phyloP scores from a whole-genome alignment of 2,329 filamentous ascomycete genomes.

The Onygenales sp. region DNA sequence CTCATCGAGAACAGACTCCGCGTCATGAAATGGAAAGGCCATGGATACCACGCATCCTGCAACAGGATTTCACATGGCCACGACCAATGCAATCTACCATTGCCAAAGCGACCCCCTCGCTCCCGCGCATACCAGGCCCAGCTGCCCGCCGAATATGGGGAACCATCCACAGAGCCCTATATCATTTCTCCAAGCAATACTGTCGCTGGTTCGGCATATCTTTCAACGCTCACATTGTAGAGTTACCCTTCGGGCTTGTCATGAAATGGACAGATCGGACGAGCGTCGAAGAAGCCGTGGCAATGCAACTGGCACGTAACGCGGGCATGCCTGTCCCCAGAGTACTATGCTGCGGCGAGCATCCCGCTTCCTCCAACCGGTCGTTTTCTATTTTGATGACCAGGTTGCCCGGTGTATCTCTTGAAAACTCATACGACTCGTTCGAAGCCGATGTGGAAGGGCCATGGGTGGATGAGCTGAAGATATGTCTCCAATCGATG shows the following conservation, averaged over 20 bases:
- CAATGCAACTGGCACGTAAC: conserved; percentile 1
- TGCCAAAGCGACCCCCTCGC: conserved; percentile 15
- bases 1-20: neutral
- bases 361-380: neutral
- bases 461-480: conserved; percentile 2
- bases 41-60: conserved; percentile 14
- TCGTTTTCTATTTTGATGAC: conserved; percentile 1
- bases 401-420: neutral
- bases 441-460: neutral
- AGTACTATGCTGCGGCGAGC: neutral
- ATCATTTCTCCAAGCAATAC: conserved; percentile 22
- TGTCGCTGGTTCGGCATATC: conserved; percentile 16
- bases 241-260: conserved; percentile 2
- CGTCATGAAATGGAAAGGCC: conserved; percentile 5
- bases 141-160: conserved; percentile 17
- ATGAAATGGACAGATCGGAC: conserved; percentile 5
- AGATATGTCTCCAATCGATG: conserved; percentile 2
- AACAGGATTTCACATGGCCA: conserved; percentile 21
- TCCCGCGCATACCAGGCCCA: conserved; percentile 14
- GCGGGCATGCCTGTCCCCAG: neutral
- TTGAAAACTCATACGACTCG: conserved; percentile 1
- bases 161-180: conserved; percentile 20
- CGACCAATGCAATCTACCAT: conserved; percentile 11
- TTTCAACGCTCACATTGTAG: neutral
- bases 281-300: neutral